phyloP scores from a whole-genome alignment of 345 rosid genomes.

The Citrus inodora region DNA sequence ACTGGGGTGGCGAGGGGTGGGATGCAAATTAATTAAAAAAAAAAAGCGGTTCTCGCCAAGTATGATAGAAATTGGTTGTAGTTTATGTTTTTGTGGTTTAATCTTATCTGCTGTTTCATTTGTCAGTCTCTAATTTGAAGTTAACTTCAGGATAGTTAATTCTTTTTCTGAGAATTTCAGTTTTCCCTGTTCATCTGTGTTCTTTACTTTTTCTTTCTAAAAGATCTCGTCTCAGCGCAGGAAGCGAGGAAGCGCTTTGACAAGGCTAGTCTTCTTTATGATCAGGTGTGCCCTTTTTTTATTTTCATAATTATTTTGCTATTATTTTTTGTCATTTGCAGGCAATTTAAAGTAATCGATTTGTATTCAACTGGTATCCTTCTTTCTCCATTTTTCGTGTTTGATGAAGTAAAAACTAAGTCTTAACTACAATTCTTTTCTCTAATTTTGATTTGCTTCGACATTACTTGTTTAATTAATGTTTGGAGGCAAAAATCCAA shows the following conservation, averaged over 20 bases:
- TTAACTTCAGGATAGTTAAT: not conserved
- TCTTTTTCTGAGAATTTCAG: not conserved
- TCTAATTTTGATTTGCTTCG: not conserved
- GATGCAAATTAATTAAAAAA: too few relatives aligned
- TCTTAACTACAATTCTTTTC: not conserved
- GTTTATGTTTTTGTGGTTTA: not conserved
- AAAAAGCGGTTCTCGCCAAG: not conserved
- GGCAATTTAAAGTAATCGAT: not conserved
- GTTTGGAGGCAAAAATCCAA: not conserved
- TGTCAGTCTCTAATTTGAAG: not conserved
- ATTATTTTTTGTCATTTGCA: slow-evolving; percentile 2
- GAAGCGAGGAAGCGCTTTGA: slow-evolving; percentile 97
- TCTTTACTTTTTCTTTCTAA: slow-evolving; percentile 16
- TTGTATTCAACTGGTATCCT: not conserved
- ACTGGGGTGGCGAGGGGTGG: too few relatives aligned
- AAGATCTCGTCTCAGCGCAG: slow-evolving; percentile 44
- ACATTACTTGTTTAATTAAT: not conserved
- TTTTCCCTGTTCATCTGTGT: not conserved
- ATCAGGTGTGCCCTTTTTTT: slow-evolving; percentile 57
- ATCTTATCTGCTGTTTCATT: not conserved
- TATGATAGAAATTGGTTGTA: not conserved
- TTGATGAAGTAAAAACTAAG: not conserved
- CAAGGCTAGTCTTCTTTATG: slow-evolving; percentile 89
- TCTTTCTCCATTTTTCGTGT: not conserved
- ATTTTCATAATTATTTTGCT: slow-evolving; percentile 10